Evolutionary conservation across 1,139 yeast genomes (phyloP), one percentile per base, ranked within the genome.

Genomic region (Nakaseomyces delphensis): DNA sequence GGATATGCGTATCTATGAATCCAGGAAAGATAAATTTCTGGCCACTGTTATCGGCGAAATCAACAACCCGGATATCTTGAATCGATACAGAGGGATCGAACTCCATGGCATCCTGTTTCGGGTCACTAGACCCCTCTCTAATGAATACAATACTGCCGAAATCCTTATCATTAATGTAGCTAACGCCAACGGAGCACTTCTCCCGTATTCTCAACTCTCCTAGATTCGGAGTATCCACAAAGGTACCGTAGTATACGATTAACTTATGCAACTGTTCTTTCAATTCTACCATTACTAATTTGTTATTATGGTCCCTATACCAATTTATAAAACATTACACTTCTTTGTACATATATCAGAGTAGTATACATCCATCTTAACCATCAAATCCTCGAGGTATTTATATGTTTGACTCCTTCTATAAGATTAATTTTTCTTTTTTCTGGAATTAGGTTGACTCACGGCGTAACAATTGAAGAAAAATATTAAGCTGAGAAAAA

Each of bases 1-100:
- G 98, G 47, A 87, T 86, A 59, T 91, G 98, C 1, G 97, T 87
- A 57, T 91, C 98, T 11, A 91, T 68, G 54, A 91, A 87, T 1
- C 98, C 98, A 0, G 98, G 98, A 55, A 85, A 77, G 54, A 82
- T 76, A 60, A 89, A 87, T 42, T 71, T 54, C 10, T 59, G 58
- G n/a, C 45, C 41, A 0, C 63, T 48, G 11, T 54, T 43, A 38
- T 65, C 66, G 7, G 14, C 13, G 15, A 21, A 27, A 13, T 43
- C 35, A 18, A 24, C 27, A 1, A 67, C 45, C 1, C 46, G 43
- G 5, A 53, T 37, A n/a, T 47, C 50, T 14, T 29, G 27, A 3
- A 40, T 39, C 1, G 42, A 19, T 23, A 58, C 38, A 0, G 45
- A 39, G 4, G 56, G 27, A 36, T 54, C 55, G 42, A 47, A 49